These are phyloP conservation scores for Margaritispora aquatica DNA, from an alignment of 495 filamentous ascomycete genomes.

Conservation along the genomic window DNA sequence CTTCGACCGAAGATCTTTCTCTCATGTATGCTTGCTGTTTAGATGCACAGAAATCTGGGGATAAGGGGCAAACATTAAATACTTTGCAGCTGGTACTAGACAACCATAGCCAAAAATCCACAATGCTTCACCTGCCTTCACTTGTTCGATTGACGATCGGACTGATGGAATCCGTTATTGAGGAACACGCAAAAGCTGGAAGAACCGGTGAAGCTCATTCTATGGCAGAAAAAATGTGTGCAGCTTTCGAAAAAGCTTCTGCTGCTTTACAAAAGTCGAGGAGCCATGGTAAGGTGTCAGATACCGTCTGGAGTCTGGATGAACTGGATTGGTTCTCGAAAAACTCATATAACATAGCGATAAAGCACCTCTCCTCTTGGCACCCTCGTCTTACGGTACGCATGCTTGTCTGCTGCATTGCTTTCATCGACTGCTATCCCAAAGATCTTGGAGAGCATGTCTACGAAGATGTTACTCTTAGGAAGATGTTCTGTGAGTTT, in stretches of 20 bases:
- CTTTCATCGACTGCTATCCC: conserved; percentile 56
- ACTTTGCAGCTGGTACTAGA: conserved; percentile 54
- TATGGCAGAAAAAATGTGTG: conserved; percentile 47
- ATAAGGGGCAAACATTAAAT: conserved; percentile 48
- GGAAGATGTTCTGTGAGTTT: conserved; percentile 62
- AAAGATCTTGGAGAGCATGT: conserved; percentile 35
- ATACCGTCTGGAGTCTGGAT: conserved; percentile 42
- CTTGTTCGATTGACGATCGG: conserved; percentile 59
- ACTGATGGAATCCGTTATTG: conserved; percentile 49
- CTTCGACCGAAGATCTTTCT: conserved; percentile 42
- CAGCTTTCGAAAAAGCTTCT: conserved; percentile 52
- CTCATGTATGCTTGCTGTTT: conserved; percentile 71
- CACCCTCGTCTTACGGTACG: conserved; percentile 42
- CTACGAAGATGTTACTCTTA: conserved; percentile 45
- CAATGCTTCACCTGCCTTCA: conserved; percentile 58
- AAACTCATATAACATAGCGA: conserved; percentile 67
- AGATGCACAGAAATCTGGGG: conserved; percentile 62
- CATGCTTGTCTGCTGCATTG: conserved; percentile 53
- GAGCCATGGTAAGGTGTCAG: conserved; percentile 22
- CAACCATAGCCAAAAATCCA: conserved; percentile 43
- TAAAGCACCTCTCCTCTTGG: conserved; percentile 53
- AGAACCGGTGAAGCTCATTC: conserved; percentile 13
- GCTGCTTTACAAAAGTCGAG: conserved; percentile 37
- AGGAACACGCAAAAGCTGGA: conserved; percentile 25
- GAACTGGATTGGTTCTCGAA: conserved; percentile 80